Base-by-base conservation (phyloP, 148 eudicot genomes). In the Amaranthus hypochondriacus region DNA sequence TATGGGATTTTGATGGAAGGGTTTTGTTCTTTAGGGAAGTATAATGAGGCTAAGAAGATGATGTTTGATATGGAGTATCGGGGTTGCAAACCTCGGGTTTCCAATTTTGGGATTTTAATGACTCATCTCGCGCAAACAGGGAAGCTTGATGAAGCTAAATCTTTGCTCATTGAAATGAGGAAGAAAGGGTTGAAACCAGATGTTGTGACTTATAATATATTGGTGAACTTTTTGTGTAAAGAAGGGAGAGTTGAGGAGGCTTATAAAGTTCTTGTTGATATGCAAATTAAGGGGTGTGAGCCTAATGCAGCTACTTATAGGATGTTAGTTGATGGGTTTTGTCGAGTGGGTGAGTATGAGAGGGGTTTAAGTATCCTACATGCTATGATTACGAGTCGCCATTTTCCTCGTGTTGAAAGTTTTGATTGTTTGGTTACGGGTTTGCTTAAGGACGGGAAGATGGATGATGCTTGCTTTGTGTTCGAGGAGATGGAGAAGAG, bases 61-160 rank as follows among this genome's bases (percentile, higher is more conserved):
- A 90, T 95, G 97, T 92, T 95, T 82, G 97, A 92, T 79, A 95
- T 92, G 98, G 97, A 92, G 80, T 92, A 92, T 63, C 84, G 80
- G 69, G 97, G 92, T 47, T 92, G 98, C 75, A 92, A 90, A 73
- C 75, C 86, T 7, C 65, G 78, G 52, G 63, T 81, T 39, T 76
- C 82, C 2, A 95, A 95, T 79, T 94, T 86, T 9, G 93, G 97
- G 66, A 93, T 92, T 84, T 77, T 94, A 84, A 86, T 94, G 88
- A 91, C 76, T 76, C 89, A 92, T 77, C 88, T 92, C 48, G 84
- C 68, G 8, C 83, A 77, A 72, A 79, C 82, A 71, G 93, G 97
- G 73, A 73, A 69, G 75, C 69, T 92, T 61, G 88, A 86, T 42
- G 97, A 91, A 81, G 97, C 93, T 18, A 88, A 84, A 74, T 72